Percentiles rank a stretch among this genome's conserved stretches.
Conservation (phyloP, 2,329 filamentous ascomycete species). For the Lizonia empirigonia region DNA sequence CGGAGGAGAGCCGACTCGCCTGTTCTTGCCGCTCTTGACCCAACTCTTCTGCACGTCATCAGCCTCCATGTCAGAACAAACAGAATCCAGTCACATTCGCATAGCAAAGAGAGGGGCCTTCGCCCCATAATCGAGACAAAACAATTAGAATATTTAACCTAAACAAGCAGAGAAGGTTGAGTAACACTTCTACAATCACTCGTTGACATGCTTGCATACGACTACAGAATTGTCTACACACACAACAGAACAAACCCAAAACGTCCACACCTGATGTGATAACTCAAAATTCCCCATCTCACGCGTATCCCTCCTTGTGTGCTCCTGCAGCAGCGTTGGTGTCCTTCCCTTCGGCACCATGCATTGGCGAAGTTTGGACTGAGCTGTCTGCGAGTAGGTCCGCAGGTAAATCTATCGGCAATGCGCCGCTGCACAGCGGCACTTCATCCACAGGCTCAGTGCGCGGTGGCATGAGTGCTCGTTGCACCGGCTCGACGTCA, state of each 20-base stretch:
- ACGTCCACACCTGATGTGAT: too few species aligned
- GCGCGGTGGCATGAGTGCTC: neutral
- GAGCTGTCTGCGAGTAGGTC: neutral
- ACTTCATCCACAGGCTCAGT: neutral
- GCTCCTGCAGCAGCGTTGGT: neutral
- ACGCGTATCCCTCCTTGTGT: neutral
- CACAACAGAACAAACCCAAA: too few species aligned
- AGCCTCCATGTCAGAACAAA: too few species aligned
- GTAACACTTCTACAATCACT: too few species aligned
- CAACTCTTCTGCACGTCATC: neutral
- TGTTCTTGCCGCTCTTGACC: slow-evolving; percentile 29
- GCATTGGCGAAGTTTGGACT: neutral
- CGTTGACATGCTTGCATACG: too few species aligned
- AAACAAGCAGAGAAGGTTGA: too few species aligned
- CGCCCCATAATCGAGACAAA: too few species aligned
- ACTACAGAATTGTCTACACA: too few species aligned
- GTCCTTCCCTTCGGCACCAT: neutral
- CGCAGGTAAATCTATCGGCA: neutral
- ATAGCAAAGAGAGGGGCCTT: too few species aligned
- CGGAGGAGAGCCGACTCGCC: slow-evolving; percentile 34
- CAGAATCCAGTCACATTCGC: too few species aligned
- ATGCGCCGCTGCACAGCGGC: slow-evolving; percentile 8
- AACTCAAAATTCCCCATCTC: too few species aligned
- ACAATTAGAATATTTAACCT: too few species aligned
- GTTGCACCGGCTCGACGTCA: neutral